A percentile compares a stretch with the other conserved stretches of the same genome.
Conservation (phyloP, 73 alveolate species). For the Paramecium primaurelia region DNA sequence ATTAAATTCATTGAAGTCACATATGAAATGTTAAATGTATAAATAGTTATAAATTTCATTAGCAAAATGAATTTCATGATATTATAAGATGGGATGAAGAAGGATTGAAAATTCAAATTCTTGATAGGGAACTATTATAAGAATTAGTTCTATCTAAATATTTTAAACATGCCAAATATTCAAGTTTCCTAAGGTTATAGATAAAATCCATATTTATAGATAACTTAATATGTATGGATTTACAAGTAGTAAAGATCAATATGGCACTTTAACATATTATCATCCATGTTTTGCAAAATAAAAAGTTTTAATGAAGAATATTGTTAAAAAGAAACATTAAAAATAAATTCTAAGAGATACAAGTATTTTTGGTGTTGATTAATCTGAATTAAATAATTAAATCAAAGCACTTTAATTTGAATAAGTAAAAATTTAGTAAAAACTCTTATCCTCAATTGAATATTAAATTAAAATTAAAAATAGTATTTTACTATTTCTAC, state of each 20-base stretch:
- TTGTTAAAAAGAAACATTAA: neutral
- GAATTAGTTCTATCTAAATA: neutral
- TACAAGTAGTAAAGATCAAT: neutral
- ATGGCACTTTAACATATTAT: neutral
- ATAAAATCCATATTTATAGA: neutral
- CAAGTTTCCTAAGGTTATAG: constrained; percentile 19
- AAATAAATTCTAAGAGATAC: neutral
- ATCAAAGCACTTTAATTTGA: neutral
- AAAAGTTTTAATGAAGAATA: neutral
- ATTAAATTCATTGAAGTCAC: neutral
- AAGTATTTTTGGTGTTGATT: neutral
- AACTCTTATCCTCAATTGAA: neutral
- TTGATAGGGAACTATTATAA: neutral
- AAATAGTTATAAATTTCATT: neutral
- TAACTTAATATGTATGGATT: neutral
- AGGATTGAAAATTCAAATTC: neutral
- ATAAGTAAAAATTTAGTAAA: neutral
- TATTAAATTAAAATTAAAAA: neutral
- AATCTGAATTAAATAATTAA: neutral
- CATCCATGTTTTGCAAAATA: neutral
- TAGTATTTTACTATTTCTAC: neutral
- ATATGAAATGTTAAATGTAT: neutral
- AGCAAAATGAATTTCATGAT: neutral
- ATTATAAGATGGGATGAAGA: constrained; percentile 10
- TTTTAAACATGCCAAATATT: constrained; percentile 13